Conservation (phyloP, 306 rosid genomes). For the Hylodesmum podocarpum region DNA sequence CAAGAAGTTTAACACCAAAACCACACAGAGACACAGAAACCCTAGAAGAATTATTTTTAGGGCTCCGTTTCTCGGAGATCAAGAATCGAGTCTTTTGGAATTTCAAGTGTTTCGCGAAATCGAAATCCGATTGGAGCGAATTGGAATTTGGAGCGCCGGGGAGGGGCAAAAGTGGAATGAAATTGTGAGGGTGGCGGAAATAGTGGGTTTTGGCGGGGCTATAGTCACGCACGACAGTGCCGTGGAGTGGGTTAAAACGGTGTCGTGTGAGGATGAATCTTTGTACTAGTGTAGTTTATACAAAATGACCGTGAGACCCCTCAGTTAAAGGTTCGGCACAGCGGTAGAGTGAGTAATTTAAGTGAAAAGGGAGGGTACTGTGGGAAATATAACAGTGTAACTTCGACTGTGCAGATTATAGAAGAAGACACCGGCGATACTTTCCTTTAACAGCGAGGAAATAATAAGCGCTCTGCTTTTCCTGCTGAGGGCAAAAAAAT, state of each 20-base stretch:
- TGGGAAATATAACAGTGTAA: not conserved
- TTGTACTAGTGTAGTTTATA: not conserved
- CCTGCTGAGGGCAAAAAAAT: not conserved
- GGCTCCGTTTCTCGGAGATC: conserved; percentile 40
- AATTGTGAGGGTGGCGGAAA: conserved; percentile 1
- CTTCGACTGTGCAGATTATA: not conserved
- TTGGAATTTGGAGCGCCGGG: not conserved
- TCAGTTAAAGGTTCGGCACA: not conserved
- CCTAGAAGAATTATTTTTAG: conserved; percentile 29
- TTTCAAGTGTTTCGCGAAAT: not conserved
- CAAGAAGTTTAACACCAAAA: not conserved
- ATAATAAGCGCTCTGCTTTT: not conserved
- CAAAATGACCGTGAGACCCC: conserved; percentile 27
- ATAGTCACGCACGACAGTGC: conserved; percentile 20
- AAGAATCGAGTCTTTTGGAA: not conserved
- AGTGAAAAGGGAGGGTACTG: conserved; percentile 10
- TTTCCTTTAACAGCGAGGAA: conserved; percentile 37
- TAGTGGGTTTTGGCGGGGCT: not conserved
- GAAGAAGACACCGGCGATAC: conserved; percentile 25
- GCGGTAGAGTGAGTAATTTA: not conserved
- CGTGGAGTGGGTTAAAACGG: conserved; percentile 19
- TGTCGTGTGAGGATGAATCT: conserved; percentile 29
- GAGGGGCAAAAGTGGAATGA: conserved; percentile 22
- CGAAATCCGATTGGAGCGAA: not conserved
- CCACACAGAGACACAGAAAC: not conserved